Conservation (phyloP, 1,139 yeast genomes). For the Pichia sp. region DNA sequence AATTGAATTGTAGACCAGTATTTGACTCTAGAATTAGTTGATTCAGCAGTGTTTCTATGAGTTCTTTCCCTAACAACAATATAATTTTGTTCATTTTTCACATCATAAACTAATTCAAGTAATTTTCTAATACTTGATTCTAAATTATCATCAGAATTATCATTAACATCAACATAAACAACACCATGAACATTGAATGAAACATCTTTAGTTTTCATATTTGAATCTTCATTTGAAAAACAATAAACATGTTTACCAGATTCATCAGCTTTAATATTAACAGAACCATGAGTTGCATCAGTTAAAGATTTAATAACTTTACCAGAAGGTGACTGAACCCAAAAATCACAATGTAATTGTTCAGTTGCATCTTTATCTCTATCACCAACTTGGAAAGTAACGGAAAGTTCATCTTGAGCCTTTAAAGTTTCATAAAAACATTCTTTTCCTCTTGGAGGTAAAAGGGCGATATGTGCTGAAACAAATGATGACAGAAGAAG, state of each 20-base stretch:
- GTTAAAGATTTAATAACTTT: constrained; percentile 43
- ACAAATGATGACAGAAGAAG: constrained; percentile 1
- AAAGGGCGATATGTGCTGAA: constrained; percentile 72
- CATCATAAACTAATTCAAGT: constrained; percentile 72
- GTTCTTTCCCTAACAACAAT: constrained; percentile 94
- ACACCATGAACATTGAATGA: constrained; percentile 94
- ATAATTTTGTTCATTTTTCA: constrained; percentile 87
- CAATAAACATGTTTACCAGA: constrained; percentile 83
- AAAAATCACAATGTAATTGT: constrained; percentile 73
- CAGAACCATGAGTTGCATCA: constrained; percentile 77
- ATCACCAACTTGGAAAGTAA: constrained; percentile 91
- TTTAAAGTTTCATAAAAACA: constrained; percentile 84
- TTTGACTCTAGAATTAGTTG: constrained; percentile 92
- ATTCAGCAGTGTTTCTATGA: constrained; percentile 97
- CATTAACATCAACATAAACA: constrained; percentile 78
- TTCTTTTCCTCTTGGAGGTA: constrained; percentile 80
- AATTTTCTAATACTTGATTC: constrained; percentile 80
- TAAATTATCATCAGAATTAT: constrained; percentile 73
- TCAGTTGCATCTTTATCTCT: constrained; percentile 74
- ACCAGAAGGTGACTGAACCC: constrained; percentile 56
- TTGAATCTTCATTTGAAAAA: constrained; percentile 78
- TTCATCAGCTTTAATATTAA: constrained; percentile 54
- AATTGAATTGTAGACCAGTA: constrained; percentile 97
- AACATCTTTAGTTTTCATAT: constrained; percentile 76
- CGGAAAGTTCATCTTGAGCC: constrained; percentile 78